Percentiles rank a stretch among this genome's conserved stretches.
Evolutionary conservation across 805 yeast genomes (phyloP).

Genomic region (Soucietia sequanensis): DNA sequence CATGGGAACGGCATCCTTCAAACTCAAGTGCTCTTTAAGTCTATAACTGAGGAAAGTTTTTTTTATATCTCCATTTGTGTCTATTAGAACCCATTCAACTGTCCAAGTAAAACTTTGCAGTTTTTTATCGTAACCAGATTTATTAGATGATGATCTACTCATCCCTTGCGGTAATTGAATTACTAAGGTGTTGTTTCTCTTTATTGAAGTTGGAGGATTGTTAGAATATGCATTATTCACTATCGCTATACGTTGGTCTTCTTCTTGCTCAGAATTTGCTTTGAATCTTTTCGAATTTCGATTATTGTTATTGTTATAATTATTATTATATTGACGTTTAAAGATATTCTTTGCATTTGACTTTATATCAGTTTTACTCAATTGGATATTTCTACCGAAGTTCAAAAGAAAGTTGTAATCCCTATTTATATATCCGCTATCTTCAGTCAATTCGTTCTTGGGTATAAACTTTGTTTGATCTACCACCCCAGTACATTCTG

Average conservation of each 20-base stretch:
- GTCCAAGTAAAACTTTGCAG: conserved; percentile 72
- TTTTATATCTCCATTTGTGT: conserved; percentile 20
- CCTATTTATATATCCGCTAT: conserved; percentile 59
- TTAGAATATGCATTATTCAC: conserved; percentile 25
- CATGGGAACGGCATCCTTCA: conserved; percentile 43
- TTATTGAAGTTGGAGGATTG: conserved; percentile 25
- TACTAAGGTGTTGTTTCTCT: conserved; percentile 67
- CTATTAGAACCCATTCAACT: conserved; percentile 62
- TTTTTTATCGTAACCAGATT: conserved; percentile 67
- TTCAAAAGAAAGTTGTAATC: conserved; percentile 75
- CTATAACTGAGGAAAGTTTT: conserved; percentile 44
- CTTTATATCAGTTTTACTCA: conserved; percentile 54
- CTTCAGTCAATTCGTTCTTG: conserved; percentile 40
- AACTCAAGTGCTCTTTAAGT: conserved; percentile 32
- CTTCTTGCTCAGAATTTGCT: conserved; percentile 11
- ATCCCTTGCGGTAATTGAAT: conserved; percentile 67
- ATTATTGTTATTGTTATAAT: conserved; percentile 10
- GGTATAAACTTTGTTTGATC: conserved; percentile 61
- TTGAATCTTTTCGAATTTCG: conserved; percentile 19
- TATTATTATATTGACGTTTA: conserved; percentile 19
- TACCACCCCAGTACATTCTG: conserved; percentile 64
- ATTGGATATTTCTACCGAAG: conserved; percentile 57
- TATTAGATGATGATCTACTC: conserved; percentile 63
- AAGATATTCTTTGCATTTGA: conserved; percentile 42
- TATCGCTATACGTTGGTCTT: conserved; percentile 22